phyloP scores from a whole-genome alignment of 768 basidiomycete genomes.

The Leccinum subgranulosum region DNA sequence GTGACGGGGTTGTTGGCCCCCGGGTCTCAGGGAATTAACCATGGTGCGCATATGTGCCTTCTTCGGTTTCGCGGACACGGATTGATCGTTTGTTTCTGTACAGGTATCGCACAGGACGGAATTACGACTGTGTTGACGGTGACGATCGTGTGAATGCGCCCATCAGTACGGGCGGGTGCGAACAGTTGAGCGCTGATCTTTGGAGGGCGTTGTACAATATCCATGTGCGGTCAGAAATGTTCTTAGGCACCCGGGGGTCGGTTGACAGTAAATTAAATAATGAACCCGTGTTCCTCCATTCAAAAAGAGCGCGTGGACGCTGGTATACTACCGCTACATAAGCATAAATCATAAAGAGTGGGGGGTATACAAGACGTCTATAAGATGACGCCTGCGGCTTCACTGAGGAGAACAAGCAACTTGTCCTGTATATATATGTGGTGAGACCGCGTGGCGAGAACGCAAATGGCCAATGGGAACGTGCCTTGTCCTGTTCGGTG shows the following conservation, averaged over 20 bases:
- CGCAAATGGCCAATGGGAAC: neutral
- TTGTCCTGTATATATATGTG: constrained; percentile 15
- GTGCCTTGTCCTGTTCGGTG: constrained; percentile 60
- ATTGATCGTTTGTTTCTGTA: neutral
- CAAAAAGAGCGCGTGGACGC: neutral
- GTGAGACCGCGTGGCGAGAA: neutral
- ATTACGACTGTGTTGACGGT: constrained; percentile 54
- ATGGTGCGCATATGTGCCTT: constrained; percentile 36
- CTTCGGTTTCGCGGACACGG: neutral
- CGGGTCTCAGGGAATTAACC: constrained; percentile 48
- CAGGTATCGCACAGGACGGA: constrained; percentile 61
- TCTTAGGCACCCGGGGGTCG: neutral
- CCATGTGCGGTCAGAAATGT: neutral
- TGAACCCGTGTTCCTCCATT: neutral
- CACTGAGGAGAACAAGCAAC: constrained; percentile 28
- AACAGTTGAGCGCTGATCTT: neutral
- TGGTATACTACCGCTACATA: constrained; percentile 20
- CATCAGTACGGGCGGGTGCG: neutral
- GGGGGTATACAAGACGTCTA: constrained; percentile 16
- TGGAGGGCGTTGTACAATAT: neutral
- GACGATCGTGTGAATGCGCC: constrained; percentile 36
- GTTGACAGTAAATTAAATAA: neutral
- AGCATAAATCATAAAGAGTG: neutral
- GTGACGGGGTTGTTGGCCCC: constrained; percentile 50
- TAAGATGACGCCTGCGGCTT: constrained; percentile 28